Evolutionary conservation across 129 eudicot species (phyloP), one percentile per base, ranked within the genome.

Genomic region (Cynara cardunculus): DNA sequence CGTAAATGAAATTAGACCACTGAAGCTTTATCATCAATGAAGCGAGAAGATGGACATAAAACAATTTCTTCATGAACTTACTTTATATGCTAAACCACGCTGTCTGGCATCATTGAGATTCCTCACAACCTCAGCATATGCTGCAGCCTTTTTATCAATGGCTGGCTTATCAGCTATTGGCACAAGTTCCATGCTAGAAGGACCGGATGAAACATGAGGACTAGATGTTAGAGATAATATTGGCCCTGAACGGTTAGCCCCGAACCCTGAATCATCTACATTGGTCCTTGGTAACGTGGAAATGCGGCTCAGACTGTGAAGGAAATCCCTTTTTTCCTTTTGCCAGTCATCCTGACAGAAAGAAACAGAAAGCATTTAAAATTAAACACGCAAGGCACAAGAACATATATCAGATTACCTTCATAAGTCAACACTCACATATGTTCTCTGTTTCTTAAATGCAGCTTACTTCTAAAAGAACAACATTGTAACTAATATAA

Each of bases 331-430:
- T 83, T 94, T 92, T 67, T 90, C 99, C 88, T 92, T 94, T 75
- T 90, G 96, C 99, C 99, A 94, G 83, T 94, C 99, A 83, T 94
- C 98, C 99, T 94, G 88, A 44, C 32, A 80, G 81, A 13, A 10
- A 7, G 77, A 75, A 41, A 70, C 28, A 72, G 14, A 75, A n/a
- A 72, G 14, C 56, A 44, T 13, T 27, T 68, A 22, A 30, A 56
- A 65, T 16, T 79, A 24, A 62, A 77, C 10, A 19, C 37, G 70
- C 13, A 35, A 46, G 70, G 25, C 67, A 46, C 65, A 62, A 19
- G 24, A 78, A 72, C 73, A 70, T 25, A 41, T 81, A 77, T 49
- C 25, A 31, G 14, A 37, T 62, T 30, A 79, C 25, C 35, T 25
- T 68, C 37, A 49, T 16, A 25, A 25, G 67, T 56, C 75, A 39